A percentile compares a stretch with the other conserved stretches of the same genome.
Conservation (phyloP, 2,329 filamentous ascomycete species). For the Phaeosphaeria sp. region DNA sequence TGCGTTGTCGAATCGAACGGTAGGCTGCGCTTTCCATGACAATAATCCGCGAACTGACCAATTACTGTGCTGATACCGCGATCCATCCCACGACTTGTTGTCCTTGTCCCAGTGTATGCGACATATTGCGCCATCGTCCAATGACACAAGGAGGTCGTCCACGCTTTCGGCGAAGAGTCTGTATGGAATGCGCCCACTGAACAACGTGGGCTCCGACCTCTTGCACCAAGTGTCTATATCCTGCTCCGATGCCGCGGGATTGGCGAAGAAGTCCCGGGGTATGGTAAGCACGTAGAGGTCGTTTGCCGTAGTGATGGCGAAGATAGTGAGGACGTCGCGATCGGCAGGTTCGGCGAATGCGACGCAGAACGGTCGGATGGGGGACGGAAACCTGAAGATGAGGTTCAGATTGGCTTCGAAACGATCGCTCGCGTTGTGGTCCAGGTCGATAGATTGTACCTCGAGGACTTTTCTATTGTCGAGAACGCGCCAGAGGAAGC, state of each 20-base stretch:
- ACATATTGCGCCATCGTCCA: slow-evolving; percentile 79
- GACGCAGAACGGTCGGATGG: slow-evolving; percentile 78
- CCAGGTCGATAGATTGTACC: slow-evolving; percentile 81
- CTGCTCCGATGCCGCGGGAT: slow-evolving; percentile 71
- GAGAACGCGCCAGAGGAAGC: slow-evolving; percentile 89
- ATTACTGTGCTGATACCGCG: slow-evolving; percentile 74
- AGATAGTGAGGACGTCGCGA: slow-evolving; percentile 78
- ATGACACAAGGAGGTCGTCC: slow-evolving; percentile 77
- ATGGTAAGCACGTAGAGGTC: slow-evolving; percentile 85
- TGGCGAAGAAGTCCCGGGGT: slow-evolving; percentile 80
- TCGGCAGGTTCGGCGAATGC: slow-evolving; percentile 81
- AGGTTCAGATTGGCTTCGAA: slow-evolving; percentile 76
- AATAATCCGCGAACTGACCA: slow-evolving; percentile 70
- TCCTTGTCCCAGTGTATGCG: slow-evolving; percentile 57
- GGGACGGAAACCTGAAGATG: slow-evolving; percentile 75
- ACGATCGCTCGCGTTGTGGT: slow-evolving; percentile 67
- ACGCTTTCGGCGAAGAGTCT: slow-evolving; percentile 76
- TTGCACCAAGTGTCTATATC: slow-evolving; percentile 80
- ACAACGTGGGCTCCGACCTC: slow-evolving; percentile 72
- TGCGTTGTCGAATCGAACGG: slow-evolving; percentile 69
- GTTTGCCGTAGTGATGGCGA: slow-evolving; percentile 78
- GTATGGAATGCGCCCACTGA: slow-evolving; percentile 81
- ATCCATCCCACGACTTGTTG: slow-evolving; percentile 67
- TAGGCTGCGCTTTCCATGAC: slow-evolving; percentile 69
- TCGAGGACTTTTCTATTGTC: slow-evolving; percentile 82